Base-by-base conservation (phyloP, 306 rosid species). In the Alnus rubra region DNA sequence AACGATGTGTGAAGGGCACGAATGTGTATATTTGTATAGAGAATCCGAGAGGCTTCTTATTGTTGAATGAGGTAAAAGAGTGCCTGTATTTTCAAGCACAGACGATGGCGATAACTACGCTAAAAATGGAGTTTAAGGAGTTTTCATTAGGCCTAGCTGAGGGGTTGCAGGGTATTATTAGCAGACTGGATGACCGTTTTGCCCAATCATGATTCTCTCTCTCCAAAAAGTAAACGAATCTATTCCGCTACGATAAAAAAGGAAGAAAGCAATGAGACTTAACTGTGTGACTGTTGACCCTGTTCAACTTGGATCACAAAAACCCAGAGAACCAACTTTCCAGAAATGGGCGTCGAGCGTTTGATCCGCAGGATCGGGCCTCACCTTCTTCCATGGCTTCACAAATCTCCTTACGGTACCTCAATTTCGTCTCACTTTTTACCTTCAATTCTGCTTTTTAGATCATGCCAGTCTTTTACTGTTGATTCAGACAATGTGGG, bases 351-450 rank as follows among this genome's bases (percentile, higher is more conserved):
- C 47, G 73, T 87, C 91, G 91, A 94, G 79, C 97, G 80, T 78
- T 71, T 76, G 73, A 76, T 89, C 88, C 88, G 80, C 82, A 94
- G 82, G 86, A 79, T 92, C 89, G 86, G 91, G 67, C 90, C 85
- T 76, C 88, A 59, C 53, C 92, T 94, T 60, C 97, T 90, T 71
- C 76, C 86, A 0, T 94, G 97, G 91, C 87, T 91, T 79, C 92
- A 54, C 89, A 88, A 97, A 91, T 90, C 97, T 83, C 94, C 97
- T n/a, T 85, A 90, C 33, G 90, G 98, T 94, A 75, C 68, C 72
- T 67, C 31, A 7, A 7, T 4, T 54, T 64, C 59, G 2, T 35
- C 70, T 19, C 49, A 3, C 13, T 19, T 9, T 5, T 23, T 50
- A 6, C 54, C 30, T 16, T 52, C 30, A 12, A 31, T 11, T 58